Percentiles rank a stretch among this genome's conserved stretches.
Evolutionary conservation across 148 eudicot species (phyloP).

Genomic region (Rhododendron vialii): DNA sequence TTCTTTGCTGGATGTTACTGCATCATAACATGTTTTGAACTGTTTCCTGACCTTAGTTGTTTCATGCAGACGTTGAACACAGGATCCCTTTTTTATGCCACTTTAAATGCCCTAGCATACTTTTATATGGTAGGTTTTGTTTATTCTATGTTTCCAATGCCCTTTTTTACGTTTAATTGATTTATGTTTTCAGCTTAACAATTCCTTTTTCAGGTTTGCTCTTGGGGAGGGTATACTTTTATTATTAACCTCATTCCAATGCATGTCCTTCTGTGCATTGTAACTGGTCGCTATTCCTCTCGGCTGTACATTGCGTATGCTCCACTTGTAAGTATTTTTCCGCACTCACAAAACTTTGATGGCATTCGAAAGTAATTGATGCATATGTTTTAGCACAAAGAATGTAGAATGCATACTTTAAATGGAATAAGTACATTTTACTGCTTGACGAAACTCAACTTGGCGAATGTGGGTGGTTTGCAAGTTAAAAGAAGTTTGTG

Average conservation of each 20-base stretch:
- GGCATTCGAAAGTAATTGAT: not conserved
- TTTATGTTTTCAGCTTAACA: not conserved
- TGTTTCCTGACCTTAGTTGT: slow-evolving; percentile 16
- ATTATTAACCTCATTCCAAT: slow-evolving; percentile 94
- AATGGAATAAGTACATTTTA: not conserved
- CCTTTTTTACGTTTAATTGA: slow-evolving; percentile 9
- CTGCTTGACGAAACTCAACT: not conserved
- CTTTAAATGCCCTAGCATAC: slow-evolving; percentile 79
- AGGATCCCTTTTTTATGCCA: slow-evolving; percentile 90
- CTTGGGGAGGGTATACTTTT: slow-evolving; percentile 99
- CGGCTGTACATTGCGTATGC: slow-evolving; percentile 91
- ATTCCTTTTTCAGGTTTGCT: slow-evolving; percentile 66
- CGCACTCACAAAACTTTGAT: not conserved
- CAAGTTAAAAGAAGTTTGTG: not conserved
- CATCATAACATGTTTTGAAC: not conserved
- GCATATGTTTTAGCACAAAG: not conserved
- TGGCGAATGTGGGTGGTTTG: not conserved
- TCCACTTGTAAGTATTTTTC: slow-evolving; percentile 68
- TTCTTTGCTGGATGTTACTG: not conserved
- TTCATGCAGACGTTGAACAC: slow-evolving; percentile 85
- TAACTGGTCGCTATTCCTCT: slow-evolving; percentile 91
- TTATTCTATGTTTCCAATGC: not conserved
- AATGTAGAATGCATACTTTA: not conserved
- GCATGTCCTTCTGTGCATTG: slow-evolving; percentile 93
- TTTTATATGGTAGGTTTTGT: slow-evolving; percentile 75